Percentiles rank a stretch among this genome's conserved stretches.
Evolutionary conservation across 2,329 filamentous ascomycete genomes (phyloP).

Genomic region (Fusarium zealandicum): DNA sequence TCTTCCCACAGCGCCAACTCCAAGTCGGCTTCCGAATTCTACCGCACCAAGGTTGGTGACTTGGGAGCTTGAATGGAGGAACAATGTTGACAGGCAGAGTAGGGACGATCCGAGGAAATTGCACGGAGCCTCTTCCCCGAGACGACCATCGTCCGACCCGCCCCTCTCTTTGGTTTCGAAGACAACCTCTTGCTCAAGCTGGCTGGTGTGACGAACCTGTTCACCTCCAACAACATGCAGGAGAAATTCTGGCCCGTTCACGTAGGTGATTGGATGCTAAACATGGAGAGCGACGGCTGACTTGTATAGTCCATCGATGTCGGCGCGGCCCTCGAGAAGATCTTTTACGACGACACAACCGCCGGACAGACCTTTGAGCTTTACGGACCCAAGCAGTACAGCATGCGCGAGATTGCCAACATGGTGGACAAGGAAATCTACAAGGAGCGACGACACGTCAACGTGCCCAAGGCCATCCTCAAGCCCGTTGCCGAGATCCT

Average conservation of each 20-base stretch:
- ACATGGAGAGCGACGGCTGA: not conserved
- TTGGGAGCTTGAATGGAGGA: not conserved
- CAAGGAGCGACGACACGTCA: conserved; percentile 89
- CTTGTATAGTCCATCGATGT: conserved; percentile 81
- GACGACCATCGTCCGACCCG: conserved; percentile 93
- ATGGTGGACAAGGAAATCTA: conserved; percentile 92
- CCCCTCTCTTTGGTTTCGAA: conserved; percentile 94
- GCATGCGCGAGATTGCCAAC: conserved; percentile 82
- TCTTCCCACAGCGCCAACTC: conserved; percentile 91
- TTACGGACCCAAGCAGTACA: conserved; percentile 92
- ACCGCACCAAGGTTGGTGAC: conserved; percentile 76
- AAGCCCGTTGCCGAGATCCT: conserved; percentile 77
- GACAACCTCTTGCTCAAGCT: conserved; percentile 89
- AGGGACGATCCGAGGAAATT: conserved; percentile 82
- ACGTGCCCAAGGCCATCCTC: conserved; percentile 81
- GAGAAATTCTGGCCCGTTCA: conserved; percentile 93
- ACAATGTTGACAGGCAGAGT: conserved; percentile 23
- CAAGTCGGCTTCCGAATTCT: conserved; percentile 87
- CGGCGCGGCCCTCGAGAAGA: conserved; percentile 84
- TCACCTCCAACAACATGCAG: conserved; percentile 93
- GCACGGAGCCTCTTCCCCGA: conserved; percentile 92
- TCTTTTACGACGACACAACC: conserved; percentile 90
- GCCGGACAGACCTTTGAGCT: conserved; percentile 92
- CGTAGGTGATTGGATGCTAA: conserved; percentile 57
- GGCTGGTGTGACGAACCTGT: conserved; percentile 78